Conservation (phyloP, 192 early-diverging fungal species). For the Coemansia sp. region DNA sequence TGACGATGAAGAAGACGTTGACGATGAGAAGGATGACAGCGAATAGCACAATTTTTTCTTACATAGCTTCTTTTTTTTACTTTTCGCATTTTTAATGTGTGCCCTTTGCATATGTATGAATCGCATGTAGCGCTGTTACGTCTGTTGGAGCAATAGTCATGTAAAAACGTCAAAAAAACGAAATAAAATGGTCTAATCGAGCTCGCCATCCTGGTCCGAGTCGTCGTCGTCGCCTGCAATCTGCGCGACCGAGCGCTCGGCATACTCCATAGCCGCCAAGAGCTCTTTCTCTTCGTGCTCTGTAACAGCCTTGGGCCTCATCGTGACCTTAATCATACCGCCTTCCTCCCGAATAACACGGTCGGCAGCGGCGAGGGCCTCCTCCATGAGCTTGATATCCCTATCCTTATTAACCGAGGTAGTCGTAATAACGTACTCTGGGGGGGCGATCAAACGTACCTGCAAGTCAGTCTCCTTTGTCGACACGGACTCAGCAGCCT, state of each 20-base stretch:
- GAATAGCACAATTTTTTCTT: not conserved
- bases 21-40: not conserved
- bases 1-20: conserved; percentile 7
- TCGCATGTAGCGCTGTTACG: not conserved
- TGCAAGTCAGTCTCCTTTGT: conserved; percentile 79
- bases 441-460: conserved; percentile 90
- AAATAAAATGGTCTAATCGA: not conserved
- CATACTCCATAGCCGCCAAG: conserved; percentile 81
- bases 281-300: conserved; percentile 95
- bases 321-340: conserved; percentile 80
- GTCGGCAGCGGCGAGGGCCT: conserved; percentile 81
- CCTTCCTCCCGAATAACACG: conserved; percentile 69
- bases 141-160: not conserved
- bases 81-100: not conserved
- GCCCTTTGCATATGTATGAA: too few species aligned
- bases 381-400: conserved; percentile 88
- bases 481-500: conserved; percentile 80
- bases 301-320: conserved; percentile 89
- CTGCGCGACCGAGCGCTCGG: conserved; percentile 90
- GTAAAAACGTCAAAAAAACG: not conserved
- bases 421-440: conserved; percentile 90
- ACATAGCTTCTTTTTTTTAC: not conserved
- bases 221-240: conserved; percentile 92
- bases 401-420: conserved; percentile 79
- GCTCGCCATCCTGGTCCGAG: conserved; percentile 61